phyloP scores from a whole-genome alignment of 352 stramenopile genomes.

The Discostella stelligera region DNA sequence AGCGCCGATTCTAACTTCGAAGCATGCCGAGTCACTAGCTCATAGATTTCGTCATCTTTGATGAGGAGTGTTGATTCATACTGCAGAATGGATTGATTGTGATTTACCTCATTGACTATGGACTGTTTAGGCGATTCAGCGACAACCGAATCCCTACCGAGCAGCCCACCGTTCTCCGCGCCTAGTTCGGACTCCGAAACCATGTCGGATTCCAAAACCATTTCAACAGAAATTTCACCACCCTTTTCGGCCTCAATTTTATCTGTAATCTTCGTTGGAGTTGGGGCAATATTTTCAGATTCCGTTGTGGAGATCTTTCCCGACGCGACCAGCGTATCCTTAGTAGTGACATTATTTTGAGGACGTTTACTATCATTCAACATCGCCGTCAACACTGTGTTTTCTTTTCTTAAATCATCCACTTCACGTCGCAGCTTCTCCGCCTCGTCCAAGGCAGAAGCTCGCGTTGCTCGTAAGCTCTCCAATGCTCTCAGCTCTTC shows the following conservation, averaged over 20 bases:
- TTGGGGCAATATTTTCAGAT: background rate
- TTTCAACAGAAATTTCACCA: background rate
- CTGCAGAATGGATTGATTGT: background rate
- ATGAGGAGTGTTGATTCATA: background rate
- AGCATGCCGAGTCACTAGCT: background rate
- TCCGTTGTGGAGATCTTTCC: background rate
- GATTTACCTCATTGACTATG: background rate
- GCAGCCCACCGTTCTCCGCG: background rate
- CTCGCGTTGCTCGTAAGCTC: background rate
- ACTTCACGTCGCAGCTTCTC: background rate
- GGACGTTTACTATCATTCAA: background rate
- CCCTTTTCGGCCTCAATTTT: background rate
- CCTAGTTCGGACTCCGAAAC: background rate
- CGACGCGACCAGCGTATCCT: background rate
- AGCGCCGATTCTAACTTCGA: constrained; percentile 1
- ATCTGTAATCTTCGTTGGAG: background rate
- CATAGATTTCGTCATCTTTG: constrained; percentile 16
- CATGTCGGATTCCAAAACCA: constrained; percentile 8
- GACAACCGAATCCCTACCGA: background rate
- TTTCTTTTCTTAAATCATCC: background rate
- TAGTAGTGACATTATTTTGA: background rate
- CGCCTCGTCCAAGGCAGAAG: constrained; percentile 3
- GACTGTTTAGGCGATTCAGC: background rate
- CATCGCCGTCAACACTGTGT: background rate
- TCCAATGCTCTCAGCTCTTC: background rate